These are phyloP conservation scores for Pyrenochaeta sp. DNA, from an alignment of 2,329 filamentous ascomycete species.

Conservation along the genomic window DNA sequence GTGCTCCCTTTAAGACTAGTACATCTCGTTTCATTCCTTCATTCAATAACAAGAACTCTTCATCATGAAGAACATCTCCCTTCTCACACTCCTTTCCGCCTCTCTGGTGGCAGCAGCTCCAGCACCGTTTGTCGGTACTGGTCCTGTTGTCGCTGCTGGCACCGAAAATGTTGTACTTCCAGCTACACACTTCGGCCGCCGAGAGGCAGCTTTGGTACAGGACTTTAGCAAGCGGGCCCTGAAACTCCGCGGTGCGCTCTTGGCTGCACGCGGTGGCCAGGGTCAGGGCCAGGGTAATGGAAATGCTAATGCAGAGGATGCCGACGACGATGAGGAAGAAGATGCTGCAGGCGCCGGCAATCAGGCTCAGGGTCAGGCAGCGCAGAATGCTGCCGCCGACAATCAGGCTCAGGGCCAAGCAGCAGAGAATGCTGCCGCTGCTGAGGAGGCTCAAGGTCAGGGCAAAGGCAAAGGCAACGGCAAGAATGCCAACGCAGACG, in stretches of 20 bases:
- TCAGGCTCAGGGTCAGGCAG: conserved; percentile 7
- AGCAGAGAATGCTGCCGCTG: conserved; percentile 14
- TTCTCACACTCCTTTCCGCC: conserved; percentile 46
- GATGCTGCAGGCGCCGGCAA: conserved; percentile 5
- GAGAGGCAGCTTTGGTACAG: conserved; percentile 25
- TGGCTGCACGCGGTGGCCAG: conserved; percentile 26
- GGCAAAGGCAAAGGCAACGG: conserved; percentile 13
- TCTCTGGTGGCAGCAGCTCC: conserved; percentile 45
- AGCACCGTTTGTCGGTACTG: conserved; percentile 39
- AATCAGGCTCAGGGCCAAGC: conserved; percentile 12
- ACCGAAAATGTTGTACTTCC: conserved; percentile 33
- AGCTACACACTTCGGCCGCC: conserved; percentile 29
- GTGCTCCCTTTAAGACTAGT: conserved; percentile 44
- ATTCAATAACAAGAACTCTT: conserved; percentile 11
- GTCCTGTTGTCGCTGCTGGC: conserved; percentile 32
- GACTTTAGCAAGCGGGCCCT: conserved; percentile 38
- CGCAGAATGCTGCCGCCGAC: conserved; percentile 16
- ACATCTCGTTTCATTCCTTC: conserved; percentile 33
- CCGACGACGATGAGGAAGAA: neutral
- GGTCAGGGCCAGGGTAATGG: conserved; percentile 15
- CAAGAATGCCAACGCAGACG: neutral
- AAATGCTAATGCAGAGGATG: conserved; percentile 6
- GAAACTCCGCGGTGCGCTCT: conserved; percentile 36
- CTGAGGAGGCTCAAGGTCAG: conserved; percentile 7
- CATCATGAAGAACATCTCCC: conserved; percentile 47